A percentile compares a stretch with the other conserved stretches of the same genome.
phyloP scores from a whole-genome alignment of 2,329 filamentous ascomycete species.

The Exophiala sp. region DNA sequence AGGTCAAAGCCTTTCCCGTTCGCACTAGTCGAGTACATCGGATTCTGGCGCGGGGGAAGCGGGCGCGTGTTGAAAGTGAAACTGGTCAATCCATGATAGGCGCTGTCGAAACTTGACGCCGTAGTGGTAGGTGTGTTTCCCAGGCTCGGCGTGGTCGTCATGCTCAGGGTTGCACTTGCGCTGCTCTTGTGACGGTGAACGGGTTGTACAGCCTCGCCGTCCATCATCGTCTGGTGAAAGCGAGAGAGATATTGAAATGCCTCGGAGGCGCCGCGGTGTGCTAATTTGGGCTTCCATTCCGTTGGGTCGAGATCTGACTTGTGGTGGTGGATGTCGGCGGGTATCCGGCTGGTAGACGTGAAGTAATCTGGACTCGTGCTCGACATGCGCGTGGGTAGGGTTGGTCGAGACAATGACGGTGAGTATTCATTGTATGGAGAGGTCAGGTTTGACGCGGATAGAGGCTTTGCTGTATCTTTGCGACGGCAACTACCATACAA shows the following conservation, averaged over 20 bases:
- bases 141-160: constrained; percentile 32
- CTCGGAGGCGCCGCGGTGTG: constrained; percentile 34
- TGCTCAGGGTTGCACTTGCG: constrained; percentile 30
- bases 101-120: constrained; percentile 38
- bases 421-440: constrained; percentile 32
- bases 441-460: constrained; percentile 36
- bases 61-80: constrained; percentile 34
- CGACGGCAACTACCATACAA: constrained; percentile 40
- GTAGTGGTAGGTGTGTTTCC: constrained; percentile 38
- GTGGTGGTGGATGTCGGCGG: constrained; percentile 35
- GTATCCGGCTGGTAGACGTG: constrained; percentile 37
- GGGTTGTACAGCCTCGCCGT: background rate
- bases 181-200: constrained; percentile 34
- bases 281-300: constrained; percentile 49
- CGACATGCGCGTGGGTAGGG: constrained; percentile 37
- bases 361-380: constrained; percentile 30
- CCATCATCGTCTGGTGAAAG: constrained; percentile 36
- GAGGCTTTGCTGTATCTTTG: constrained; percentile 45
- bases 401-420: constrained; percentile 37
- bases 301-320: constrained; percentile 48
- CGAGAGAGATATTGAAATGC: constrained; percentile 44
- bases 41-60: constrained; percentile 40
- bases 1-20: constrained; percentile 35
- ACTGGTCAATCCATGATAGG: constrained; percentile 12
- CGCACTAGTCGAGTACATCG: constrained; percentile 34